These are phyloP conservation scores for Astrothelium subdiscretum DNA, from an alignment of 495 filamentous ascomycete species.

Conservation along the genomic window DNA sequence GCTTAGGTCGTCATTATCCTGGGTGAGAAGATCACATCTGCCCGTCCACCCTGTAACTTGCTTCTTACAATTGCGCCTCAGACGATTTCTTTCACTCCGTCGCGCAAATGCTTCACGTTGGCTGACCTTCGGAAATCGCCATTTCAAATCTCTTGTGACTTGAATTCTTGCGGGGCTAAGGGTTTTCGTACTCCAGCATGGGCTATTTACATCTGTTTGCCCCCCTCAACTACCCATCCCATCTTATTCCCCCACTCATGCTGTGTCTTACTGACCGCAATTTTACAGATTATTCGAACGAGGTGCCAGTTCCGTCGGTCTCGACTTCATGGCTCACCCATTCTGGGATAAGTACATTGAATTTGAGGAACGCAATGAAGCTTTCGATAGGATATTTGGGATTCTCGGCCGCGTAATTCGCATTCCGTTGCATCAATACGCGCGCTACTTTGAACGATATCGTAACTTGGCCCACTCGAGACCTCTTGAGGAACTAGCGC, in stretches of 20 bases:
- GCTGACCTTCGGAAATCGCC: not conserved
- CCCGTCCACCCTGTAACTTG: conserved; percentile 30
- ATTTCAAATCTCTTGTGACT: not conserved
- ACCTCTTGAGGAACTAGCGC: conserved; percentile 61
- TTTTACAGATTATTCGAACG: conserved; percentile 77
- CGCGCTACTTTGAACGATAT: conserved; percentile 88
- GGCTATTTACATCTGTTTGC: conserved; percentile 19
- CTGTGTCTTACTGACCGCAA: not conserved
- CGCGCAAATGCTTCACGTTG: not conserved
- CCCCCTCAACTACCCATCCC: conserved; percentile 5
- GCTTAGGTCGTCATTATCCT: conserved; percentile 3
- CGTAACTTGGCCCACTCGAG: conserved; percentile 62
- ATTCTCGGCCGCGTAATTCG: conserved; percentile 78
- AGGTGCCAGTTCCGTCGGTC: conserved; percentile 69
- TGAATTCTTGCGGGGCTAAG: not conserved
- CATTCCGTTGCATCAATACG: conserved; percentile 95
- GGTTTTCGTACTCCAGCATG: not conserved
- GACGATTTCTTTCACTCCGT: conserved; percentile 38
- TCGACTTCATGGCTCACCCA: conserved; percentile 87
- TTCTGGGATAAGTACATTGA: conserved; percentile 99
- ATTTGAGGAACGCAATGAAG: conserved; percentile 83
- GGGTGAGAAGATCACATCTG: conserved; percentile 43
- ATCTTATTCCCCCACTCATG: conserved; percentile 2
- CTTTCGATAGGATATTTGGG: conserved; percentile 73
- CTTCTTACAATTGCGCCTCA: conserved; percentile 42